A percentile compares a stretch with the other conserved stretches of the same genome.
Conservation (phyloP, 306 rosid genomes). For the Alnus glutinosa region DNA sequence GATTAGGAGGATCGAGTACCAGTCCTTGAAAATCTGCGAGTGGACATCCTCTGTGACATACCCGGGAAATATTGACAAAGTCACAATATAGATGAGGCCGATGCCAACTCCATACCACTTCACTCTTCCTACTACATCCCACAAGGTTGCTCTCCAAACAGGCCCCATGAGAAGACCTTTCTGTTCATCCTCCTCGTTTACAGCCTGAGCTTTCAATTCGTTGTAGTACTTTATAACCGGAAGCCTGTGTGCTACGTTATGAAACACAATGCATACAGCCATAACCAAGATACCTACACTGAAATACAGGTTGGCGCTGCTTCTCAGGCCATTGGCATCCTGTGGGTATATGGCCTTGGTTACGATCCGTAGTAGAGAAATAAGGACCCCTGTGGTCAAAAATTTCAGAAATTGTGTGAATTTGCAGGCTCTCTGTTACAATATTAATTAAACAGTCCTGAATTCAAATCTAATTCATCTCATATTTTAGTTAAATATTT, state of each 20-base stretch:
- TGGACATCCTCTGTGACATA: slow-evolving; percentile 92
- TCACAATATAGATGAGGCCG: slow-evolving; percentile 66
- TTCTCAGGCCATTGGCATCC: slow-evolving; percentile 64
- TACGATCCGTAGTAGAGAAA: slow-evolving; percentile 66
- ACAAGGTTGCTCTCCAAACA: slow-evolving; percentile 56
- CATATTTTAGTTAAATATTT: too few species aligned
- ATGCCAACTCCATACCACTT: slow-evolving; percentile 82
- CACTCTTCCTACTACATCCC: slow-evolving; percentile 59
- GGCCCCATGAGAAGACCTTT: slow-evolving; percentile 53
- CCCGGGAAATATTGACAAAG: slow-evolving; percentile 88
- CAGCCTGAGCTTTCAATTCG: slow-evolving; percentile 62
- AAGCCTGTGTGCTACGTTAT: slow-evolving; percentile 68
- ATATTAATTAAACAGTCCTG: too few species aligned
- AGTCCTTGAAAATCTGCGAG: slow-evolving; percentile 72
- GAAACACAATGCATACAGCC: slow-evolving; percentile 59
- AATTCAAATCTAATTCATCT: too few species aligned
- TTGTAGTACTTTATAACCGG: slow-evolving; percentile 77
- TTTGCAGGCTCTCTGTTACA: not conserved
- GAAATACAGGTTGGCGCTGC: slow-evolving; percentile 86
- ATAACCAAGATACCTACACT: slow-evolving; percentile 60
- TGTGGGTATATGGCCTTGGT: slow-evolving; percentile 82
- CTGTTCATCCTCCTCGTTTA: slow-evolving; percentile 48
- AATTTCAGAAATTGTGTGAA: not conserved
- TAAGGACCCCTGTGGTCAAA: slow-evolving; percentile 65
- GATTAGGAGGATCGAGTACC: slow-evolving; percentile 79